phyloP scores from a whole-genome alignment of 345 rosid species.

The Eucalyptus rudis region DNA sequence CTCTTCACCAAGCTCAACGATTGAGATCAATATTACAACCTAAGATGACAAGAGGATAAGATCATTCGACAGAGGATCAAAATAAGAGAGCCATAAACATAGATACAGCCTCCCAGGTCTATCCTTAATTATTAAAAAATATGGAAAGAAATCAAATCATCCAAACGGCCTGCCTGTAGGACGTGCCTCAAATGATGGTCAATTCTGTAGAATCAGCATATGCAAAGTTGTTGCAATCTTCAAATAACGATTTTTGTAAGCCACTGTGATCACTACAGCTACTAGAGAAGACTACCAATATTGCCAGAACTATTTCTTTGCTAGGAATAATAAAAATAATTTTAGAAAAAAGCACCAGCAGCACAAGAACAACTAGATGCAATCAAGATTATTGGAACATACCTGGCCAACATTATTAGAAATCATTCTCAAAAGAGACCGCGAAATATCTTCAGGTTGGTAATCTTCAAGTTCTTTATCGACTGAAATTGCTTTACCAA shows the following conservation, averaged over 20 bases:
- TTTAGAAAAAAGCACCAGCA: neutral
- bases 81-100: neutral
- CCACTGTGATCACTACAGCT: neutral
- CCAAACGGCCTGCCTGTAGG: neutral
- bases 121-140: neutral
- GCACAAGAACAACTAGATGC: neutral
- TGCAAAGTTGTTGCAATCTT: neutral
- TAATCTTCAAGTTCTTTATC: slow-evolving; percentile 65
- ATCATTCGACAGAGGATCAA: neutral
- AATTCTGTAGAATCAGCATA: neutral
- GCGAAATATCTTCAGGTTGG: slow-evolving; percentile 60
- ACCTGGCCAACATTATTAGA: slow-evolving; percentile 87
- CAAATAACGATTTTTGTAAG: neutral
- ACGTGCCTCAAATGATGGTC: neutral
- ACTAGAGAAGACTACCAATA: neutral
- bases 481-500: slow-evolving; percentile 70
- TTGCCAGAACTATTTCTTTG: neutral
- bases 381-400: neutral
- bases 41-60: neutral
- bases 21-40: neutral
- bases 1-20: neutral
- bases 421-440: slow-evolving; percentile 75
- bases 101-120: neutral
- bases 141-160: neutral
- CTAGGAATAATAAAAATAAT: neutral